Evolutionary conservation across 164 flowering plant species (phyloP), one percentile per base, ranked within the genome.

Genomic region (Kingdonia uniflora): DNA sequence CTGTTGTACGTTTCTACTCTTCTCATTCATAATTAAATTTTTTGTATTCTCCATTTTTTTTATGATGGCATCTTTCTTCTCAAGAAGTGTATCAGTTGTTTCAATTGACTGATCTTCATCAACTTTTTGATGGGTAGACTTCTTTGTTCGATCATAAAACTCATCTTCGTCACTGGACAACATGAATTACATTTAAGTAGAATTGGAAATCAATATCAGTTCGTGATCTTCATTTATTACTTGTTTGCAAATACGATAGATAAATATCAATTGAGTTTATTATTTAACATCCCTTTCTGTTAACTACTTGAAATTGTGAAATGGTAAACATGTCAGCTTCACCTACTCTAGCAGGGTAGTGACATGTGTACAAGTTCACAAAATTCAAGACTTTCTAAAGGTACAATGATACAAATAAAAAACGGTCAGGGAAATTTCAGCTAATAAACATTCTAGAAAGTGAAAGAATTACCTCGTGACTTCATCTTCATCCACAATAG

Each of bases 71-170:
- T 87, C 95, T 71, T 80, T 85, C 82, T 87, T 94, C 54, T 80
- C 95, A 65, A 94, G 90, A 69, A 94, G 97, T 68, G 81, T 64
- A 59, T 85, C 97, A 52, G 92, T 92, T 37, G 99, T 89, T 74
- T 94, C 97, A 59, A 87, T 47, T 33, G 84, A 57, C 56, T 71
- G 77, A 35, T 43, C 70, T 44, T 81, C 88, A 57, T 69, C 77
- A 55, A 46, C 58, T 67, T 75, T 80, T 40, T 62, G 61, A 14
- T 25, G 60, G 14, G 77, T 57, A 20, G 69, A 57, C 58, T 82
- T 75, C 76, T 77, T 76, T 49, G 97, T 82, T 55, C 96, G 95
- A 66, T 89, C 99, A 70, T 86, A 89, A 58, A 89, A 94, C 42
- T 94, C 97, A 70, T 94, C 99, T 52, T 94, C 99, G 69, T 89